These are phyloP conservation scores for Domatiomyces catenatus DNA, from an alignment of 2,329 filamentous ascomycete genomes.

Conservation along the genomic window DNA sequence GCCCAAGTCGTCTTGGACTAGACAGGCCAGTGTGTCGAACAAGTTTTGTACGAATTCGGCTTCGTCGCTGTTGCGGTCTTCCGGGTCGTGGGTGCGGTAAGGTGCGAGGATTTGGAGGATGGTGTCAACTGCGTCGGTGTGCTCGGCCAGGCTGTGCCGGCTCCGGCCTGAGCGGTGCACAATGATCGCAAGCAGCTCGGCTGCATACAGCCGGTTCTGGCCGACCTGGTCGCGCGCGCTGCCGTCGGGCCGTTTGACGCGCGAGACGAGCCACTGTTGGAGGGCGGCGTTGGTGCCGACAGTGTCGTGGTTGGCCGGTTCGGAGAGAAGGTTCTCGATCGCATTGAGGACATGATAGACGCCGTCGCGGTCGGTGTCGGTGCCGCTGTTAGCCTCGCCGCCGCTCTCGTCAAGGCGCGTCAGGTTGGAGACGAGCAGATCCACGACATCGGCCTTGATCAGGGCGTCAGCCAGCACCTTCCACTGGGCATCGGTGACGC, in stretches of 20 bases:
- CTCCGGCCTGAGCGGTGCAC: conserved; percentile 42
- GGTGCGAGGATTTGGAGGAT: conserved; percentile 69
- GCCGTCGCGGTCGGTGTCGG: conserved; percentile 59
- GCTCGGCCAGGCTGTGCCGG: conserved; percentile 13
- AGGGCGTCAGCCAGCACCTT: conserved; percentile 52
- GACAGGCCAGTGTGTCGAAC: conserved; percentile 70
- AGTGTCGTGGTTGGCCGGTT: conserved; percentile 46
- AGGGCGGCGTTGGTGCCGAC: conserved; percentile 56
- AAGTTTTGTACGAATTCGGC: conserved; percentile 92
- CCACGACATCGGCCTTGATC: conserved; percentile 54
- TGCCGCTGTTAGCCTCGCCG: conserved; percentile 17
- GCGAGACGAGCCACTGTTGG: conserved; percentile 59
- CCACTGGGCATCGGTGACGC: conserved; percentile 69
- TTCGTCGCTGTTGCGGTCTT: conserved; percentile 64
- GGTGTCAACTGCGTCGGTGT: conserved; percentile 56
- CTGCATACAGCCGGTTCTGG: conserved; percentile 92
- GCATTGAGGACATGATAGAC: conserved; percentile 75
- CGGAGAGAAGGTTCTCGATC: conserved; percentile 70
- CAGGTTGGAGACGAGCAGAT: conserved; percentile 63
- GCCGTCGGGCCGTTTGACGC: conserved; percentile 55
- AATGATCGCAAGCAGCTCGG: conserved; percentile 80
- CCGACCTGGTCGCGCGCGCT: conserved; percentile 36
- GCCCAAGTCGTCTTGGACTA: conserved; percentile 59
- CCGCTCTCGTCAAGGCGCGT: conserved; percentile 55
- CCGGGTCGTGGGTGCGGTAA: conserved; percentile 72